Base-by-base conservation (phyloP, 1,139 yeast genomes). In the Hansenula anomala region DNA sequence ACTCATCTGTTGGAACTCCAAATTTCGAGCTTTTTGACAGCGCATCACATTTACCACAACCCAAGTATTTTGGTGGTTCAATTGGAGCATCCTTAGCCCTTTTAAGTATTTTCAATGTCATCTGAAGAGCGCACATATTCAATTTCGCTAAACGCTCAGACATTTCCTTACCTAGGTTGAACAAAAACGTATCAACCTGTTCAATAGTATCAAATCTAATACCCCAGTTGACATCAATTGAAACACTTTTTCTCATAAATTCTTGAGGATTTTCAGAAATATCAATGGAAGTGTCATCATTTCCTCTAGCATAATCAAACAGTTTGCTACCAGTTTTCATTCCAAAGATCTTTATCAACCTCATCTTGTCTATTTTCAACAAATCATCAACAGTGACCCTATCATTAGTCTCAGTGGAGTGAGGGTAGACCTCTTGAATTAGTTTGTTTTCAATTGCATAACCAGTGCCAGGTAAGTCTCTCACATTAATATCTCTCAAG, bases 221-320 rank as follows among this genome's bases (percentile, higher is more conserved):
- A 0, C 96, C 97, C 81, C 88, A 92, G 46, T 89, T 87, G 26
- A 92, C 84, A 58, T 92, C 97, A 11, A 88, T 87, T 0, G 96
- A 88, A 0, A 92, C 73, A 0, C 95, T 75, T 51, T 87, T 88
- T 25, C 95, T 70, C 73, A 66, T 35, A 63, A 69, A 19, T 68
- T 66, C 64, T 5, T 60, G 46, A 28, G 80, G 73, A 25, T 61
- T 55, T 28, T 43, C 46, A 6, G 63, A 35, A 28, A 63, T 52
- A 30, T 71, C 72, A 22, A 86, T 71, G 7, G 68, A 66, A 0
- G 84, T 71, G 32, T 69, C 63, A 59, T 90, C 97, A 6, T 71
- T 61, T 0, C 97, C 97, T 18, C 80, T 61, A 2, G 80, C 67
- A 49, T 73, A 80, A 2, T 76, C 71, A 51, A 56, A 73, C 1